Evolutionary conservation across 306 rosid genomes (phyloP).

Genomic region (Glycine latifolia): DNA sequence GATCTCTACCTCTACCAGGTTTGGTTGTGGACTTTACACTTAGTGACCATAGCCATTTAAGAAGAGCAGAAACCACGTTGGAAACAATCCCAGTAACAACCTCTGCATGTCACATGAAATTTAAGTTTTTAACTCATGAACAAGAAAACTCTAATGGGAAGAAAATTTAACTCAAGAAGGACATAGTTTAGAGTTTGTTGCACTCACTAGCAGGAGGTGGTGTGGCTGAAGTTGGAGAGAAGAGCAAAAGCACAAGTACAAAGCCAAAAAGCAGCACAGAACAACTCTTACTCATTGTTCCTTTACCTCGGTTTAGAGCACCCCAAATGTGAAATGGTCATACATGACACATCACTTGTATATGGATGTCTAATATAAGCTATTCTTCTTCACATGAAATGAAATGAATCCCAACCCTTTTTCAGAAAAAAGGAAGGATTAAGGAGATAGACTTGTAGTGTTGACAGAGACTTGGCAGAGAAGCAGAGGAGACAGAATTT

Average conservation of each 20-base stretch:
- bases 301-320: constrained; percentile 34
- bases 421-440: constrained; percentile 36
- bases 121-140: constrained; percentile 33
- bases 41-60: constrained; percentile 88
- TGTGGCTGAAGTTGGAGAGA: constrained; percentile 76
- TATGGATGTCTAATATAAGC: constrained; percentile 43
- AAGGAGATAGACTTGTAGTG: constrained; percentile 46
- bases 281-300: constrained; percentile 61
- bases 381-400: constrained; percentile 45
- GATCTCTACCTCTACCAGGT: constrained; percentile 62
- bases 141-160: constrained; percentile 18
- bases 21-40: constrained; percentile 68
- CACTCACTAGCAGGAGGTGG: constrained; percentile 91
- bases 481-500: constrained; percentile 50
- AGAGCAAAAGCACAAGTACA: constrained; percentile 59
- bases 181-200: constrained; percentile 14
- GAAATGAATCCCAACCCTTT: constrained; percentile 47
- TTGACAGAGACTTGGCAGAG: constrained; percentile 48
- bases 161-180: background rate
- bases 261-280: constrained; percentile 55
- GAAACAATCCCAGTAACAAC: constrained; percentile 81
- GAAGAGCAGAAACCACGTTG: constrained; percentile 81
- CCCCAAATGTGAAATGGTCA: constrained; percentile 49
- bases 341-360: constrained; percentile 34
- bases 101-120: constrained; percentile 60